These are phyloP conservation scores for Houttuynia cordata DNA, from an alignment of 164 flowering plant species.

Conservation along the genomic window DNA sequence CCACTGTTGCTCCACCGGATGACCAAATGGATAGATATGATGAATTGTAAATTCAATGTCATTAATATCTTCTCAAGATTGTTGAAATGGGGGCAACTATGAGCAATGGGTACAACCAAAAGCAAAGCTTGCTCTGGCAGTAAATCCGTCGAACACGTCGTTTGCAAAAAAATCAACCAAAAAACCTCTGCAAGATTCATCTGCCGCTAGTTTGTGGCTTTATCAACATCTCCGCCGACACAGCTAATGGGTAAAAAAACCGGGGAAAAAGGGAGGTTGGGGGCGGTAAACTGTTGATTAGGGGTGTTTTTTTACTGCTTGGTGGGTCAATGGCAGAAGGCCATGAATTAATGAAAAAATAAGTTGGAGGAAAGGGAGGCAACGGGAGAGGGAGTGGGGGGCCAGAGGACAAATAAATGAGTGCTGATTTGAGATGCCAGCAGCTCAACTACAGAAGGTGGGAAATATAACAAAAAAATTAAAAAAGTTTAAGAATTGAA, in stretches of 20 bases:
- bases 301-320: neutral
- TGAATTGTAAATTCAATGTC: no score
- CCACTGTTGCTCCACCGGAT: no score
- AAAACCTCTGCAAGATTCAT: conserved; percentile 7
- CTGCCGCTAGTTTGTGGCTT: conserved; percentile 12
- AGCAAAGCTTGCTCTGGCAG: conserved; percentile 7
- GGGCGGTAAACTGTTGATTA: neutral
- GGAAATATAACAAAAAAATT: neutral
- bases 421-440: neutral
- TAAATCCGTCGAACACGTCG: conserved; percentile 14
- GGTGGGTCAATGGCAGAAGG: neutral
- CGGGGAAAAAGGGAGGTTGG: neutral
- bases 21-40: no score
- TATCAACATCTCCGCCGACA: conserved; percentile 34
- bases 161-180: neutral
- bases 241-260: conserved; percentile 13
- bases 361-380: neutral
- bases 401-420: neutral
- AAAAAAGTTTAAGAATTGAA: neutral
- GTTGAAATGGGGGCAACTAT: no score
- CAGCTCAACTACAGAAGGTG: neutral
- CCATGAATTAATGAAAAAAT: neutral
- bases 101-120: no score
- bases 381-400: neutral
- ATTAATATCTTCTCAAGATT: no score